Percentiles rank a stretch among this genome's conserved stretches.
Evolutionary conservation across 129 eudicot species (phyloP).

Genomic region (Logfia minima): DNA sequence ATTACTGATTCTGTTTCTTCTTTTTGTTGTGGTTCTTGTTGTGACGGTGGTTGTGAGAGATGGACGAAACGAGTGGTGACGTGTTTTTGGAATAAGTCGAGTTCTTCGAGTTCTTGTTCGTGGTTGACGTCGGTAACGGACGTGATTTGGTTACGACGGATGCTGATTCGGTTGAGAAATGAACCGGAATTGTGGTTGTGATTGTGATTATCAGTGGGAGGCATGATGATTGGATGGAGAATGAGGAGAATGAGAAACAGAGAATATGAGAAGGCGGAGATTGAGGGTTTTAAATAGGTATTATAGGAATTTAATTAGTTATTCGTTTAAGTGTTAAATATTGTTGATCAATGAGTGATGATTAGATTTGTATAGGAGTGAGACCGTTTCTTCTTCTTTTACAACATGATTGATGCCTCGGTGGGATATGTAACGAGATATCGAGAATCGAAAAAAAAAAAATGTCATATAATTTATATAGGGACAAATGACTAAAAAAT

Average conservation of each 20-base stretch:
- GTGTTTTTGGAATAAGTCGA: slow-evolving; percentile 64
- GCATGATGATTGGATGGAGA: slow-evolving; percentile 48
- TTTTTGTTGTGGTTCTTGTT: slow-evolving; percentile 2
- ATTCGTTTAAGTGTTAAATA: background rate
- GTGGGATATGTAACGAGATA: no score
- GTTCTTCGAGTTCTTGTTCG: slow-evolving; percentile 69
- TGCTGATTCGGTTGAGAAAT: slow-evolving; percentile 78
- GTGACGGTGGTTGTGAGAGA: slow-evolving; percentile 48
- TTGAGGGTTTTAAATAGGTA: slow-evolving; percentile 29
- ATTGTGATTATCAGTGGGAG: slow-evolving; percentile 55
- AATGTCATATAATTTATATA: no score
- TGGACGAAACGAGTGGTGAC: slow-evolving; percentile 65
- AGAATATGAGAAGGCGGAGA: slow-evolving; percentile 22
- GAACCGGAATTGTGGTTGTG: slow-evolving; percentile 65
- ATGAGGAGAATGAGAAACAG: background rate
- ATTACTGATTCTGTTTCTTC: slow-evolving; percentile 28
- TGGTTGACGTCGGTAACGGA: slow-evolving; percentile 35
- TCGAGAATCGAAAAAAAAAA: no score
- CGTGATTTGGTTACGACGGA: slow-evolving; percentile 83
- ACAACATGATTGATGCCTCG: background rate
- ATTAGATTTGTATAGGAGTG: slow-evolving; percentile 27
- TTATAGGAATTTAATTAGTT: background rate
- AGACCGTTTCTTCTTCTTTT: slow-evolving; percentile 32
- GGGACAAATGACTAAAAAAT: no score
- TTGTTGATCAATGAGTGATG: background rate